Evolutionary conservation across 2,329 filamentous ascomycete genomes (phyloP).

Genomic region (Endoconidiophora polonica): DNA sequence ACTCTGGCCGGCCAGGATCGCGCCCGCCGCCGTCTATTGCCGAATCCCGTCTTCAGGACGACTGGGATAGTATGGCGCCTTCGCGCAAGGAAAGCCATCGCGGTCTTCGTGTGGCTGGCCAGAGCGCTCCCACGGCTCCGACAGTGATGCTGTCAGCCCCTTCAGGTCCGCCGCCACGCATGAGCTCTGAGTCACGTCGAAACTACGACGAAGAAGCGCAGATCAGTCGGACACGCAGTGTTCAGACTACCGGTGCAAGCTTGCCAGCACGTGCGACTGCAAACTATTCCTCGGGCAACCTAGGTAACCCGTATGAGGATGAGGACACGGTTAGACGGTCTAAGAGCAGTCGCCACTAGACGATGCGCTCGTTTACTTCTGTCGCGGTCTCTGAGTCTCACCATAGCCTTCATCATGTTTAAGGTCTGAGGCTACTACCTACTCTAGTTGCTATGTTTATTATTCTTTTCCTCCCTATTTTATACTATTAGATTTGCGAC

Average conservation of each 20-base stretch:
- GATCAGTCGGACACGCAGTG: constrained; percentile 7
- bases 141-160: constrained; percentile 18
- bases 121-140: constrained; percentile 20
- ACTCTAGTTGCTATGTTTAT: too few species aligned
- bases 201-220: constrained; percentile 28
- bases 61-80: constrained; percentile 18
- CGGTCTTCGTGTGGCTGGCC: constrained; percentile 33
- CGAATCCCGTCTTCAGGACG: constrained; percentile 1
- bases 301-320: constrained; percentile 6
- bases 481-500: too few species aligned
- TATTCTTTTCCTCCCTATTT: too few species aligned
- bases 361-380: neutral
- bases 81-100: constrained; percentile 25
- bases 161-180: constrained; percentile 1
- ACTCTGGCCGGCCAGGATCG: neutral
- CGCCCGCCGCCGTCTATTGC: constrained; percentile 5
- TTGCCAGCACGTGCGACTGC: neutral
- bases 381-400: too few species aligned
- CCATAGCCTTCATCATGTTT: too few species aligned
- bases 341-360: constrained; percentile 10
- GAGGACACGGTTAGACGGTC: constrained; percentile 5
- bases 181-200: constrained; percentile 19
- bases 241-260: neutral
- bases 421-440: too few species aligned
- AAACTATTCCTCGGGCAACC: neutral